Percentiles rank a stretch among this genome's conserved stretches.
These are phyloP conservation scores for Clarireedia monteithiana DNA, from an alignment of 2,329 filamentous ascomycete genomes.

Conservation along the genomic window DNA sequence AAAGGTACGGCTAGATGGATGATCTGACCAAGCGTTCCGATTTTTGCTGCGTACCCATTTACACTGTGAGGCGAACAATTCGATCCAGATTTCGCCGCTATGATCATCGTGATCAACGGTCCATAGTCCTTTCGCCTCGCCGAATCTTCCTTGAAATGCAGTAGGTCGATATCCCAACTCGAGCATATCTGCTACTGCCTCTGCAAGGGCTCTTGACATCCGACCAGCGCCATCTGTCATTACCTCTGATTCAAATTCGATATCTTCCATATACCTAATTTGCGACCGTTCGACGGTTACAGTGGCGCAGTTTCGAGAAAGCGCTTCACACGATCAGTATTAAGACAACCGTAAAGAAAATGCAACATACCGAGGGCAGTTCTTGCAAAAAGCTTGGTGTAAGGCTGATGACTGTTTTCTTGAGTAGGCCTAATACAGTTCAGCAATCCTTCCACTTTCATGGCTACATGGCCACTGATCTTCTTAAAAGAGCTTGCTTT, in stretches of 20 bases:
- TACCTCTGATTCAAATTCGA: conserved; percentile 29
- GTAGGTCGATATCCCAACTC: conserved; percentile 49
- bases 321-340: conserved; percentile 31
- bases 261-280: conserved; percentile 32
- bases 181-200: conserved; percentile 41
- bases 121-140: conserved; percentile 71
- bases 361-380: conserved; percentile 40
- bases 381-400: conserved; percentile 51
- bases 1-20: conserved; percentile 50
- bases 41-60: conserved; percentile 54
- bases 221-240: conserved; percentile 62
- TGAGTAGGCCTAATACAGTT: conserved; percentile 44
- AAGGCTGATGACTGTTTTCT: conserved; percentile 38
- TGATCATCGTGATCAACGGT: conserved; percentile 46
- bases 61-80: conserved; percentile 56
- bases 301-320: conserved; percentile 34
- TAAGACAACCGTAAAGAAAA: background rate
- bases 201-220: conserved; percentile 55
- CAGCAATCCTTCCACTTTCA: conserved; percentile 37
- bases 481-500: background rate
- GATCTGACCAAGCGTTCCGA: conserved; percentile 30
- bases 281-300: conserved; percentile 39
- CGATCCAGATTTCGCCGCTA: conserved; percentile 51
- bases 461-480: conserved; percentile 9
- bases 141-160: conserved; percentile 62